Evolutionary conservation across 345 rosid species (phyloP).

Genomic region (Heritiera fomes): DNA sequence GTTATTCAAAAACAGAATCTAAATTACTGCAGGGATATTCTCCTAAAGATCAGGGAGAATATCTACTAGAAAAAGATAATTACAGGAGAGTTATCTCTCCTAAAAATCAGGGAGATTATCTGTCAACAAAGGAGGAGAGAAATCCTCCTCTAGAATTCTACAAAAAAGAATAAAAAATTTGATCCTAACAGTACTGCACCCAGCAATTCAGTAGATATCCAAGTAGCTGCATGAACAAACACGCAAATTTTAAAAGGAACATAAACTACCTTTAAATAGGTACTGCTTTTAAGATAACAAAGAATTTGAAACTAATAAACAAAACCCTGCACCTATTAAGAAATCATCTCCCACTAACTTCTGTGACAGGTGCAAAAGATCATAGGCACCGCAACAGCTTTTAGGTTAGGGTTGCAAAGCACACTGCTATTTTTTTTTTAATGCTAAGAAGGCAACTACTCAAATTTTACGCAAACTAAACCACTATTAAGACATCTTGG

Average conservation of each 20-base stretch:
- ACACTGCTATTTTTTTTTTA: background rate
- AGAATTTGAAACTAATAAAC: background rate
- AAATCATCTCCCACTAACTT: background rate
- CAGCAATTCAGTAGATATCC: slow-evolving; percentile 1
- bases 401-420: background rate
- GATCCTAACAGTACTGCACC: background rate
- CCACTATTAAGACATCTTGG: background rate
- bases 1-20: too few relatives aligned
- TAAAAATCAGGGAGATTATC: too few relatives aligned
- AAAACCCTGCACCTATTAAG: background rate
- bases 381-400: background rate
- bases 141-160: too few relatives aligned
- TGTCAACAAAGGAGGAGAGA: too few relatives aligned
- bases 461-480: background rate
- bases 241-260: background rate
- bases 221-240: slow-evolving; percentile 8
- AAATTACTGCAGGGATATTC: too few relatives aligned
- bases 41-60: too few relatives aligned
- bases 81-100: too few relatives aligned
- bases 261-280: background rate
- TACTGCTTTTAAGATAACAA: background rate
- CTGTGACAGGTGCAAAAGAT: background rate
- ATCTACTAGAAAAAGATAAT: too few relatives aligned
- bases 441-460: background rate
- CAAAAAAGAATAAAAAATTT: background rate